These are phyloP conservation scores for Plasmodium chabaudi DNA, from an alignment of 169 alveolate species.

Conservation along the genomic window DNA sequence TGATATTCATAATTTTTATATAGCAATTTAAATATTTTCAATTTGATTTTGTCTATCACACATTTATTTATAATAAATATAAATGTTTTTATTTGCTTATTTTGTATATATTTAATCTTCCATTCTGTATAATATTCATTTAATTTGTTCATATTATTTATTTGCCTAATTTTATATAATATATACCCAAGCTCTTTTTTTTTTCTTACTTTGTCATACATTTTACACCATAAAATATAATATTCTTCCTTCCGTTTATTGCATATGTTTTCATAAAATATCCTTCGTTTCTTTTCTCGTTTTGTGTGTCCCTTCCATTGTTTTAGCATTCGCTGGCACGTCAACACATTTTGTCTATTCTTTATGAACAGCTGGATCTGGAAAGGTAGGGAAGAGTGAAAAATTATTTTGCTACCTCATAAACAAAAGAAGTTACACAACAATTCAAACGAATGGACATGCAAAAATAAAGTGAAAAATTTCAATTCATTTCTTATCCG, in stretches of 20 bases:
- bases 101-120: slow-evolving; percentile 19
- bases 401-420: too few species aligned
- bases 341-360: slow-evolving; percentile 16
- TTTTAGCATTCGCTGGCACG: slow-evolving; percentile 25
- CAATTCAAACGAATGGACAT: background rate
- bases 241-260: slow-evolving; percentile 19
- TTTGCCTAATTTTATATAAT: slow-evolving; percentile 49
- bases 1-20: slow-evolving; percentile 17
- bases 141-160: slow-evolving; percentile 10
- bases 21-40: slow-evolving; percentile 1
- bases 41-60: slow-evolving; percentile 9
- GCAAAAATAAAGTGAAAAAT: background rate
- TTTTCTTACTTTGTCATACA: slow-evolving; percentile 43
- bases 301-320: slow-evolving; percentile 14
- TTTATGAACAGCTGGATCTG: slow-evolving; percentile 24
- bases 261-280: background rate
- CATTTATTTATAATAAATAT: slow-evolving; percentile 14
- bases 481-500: background rate
- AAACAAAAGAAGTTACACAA: too few species aligned
- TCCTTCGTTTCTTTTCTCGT: background rate
- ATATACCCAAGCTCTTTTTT: slow-evolving; percentile 3
- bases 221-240: slow-evolving; percentile 25
- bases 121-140: slow-evolving; percentile 1
- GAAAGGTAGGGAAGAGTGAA: too few species aligned
- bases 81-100: slow-evolving; percentile 14